A percentile compares a stretch with the other conserved stretches of the same genome.
Evolutionary conservation across 371 early-diverging fungal species (phyloP).

Genomic region (Mortierella sp.): DNA sequence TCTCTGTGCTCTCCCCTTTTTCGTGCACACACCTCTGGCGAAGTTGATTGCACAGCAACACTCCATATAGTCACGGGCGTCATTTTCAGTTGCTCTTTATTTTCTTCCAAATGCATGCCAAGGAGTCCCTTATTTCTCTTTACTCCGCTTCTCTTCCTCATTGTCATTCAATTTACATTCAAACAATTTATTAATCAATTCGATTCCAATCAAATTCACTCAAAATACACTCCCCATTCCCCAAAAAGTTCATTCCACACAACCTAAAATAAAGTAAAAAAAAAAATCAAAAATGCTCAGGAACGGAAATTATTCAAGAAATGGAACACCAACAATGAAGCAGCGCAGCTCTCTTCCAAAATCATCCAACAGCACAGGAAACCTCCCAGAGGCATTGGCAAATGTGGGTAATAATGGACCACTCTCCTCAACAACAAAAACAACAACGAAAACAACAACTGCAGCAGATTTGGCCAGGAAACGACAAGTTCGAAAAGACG

Average conservation of each 20-base stretch:
- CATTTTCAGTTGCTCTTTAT: not conserved
- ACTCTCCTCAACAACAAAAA: constrained; percentile 3
- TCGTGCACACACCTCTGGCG: not conserved
- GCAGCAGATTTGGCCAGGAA: constrained; percentile 45
- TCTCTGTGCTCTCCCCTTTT: not conserved
- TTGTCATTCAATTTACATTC: not conserved
- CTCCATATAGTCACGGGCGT: not conserved
- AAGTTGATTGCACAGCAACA: not conserved
- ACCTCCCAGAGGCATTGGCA: constrained; percentile 5
- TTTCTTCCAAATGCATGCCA: not conserved
- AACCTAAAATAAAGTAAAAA: not conserved
- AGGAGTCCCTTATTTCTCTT: not conserved
- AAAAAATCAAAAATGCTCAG: constrained; percentile 15
- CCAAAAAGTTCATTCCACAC: not conserved
- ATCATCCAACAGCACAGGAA: constrained; percentile 11
- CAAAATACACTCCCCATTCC: no score
- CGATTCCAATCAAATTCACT: not conserved
- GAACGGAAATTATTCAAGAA: constrained; percentile 29
- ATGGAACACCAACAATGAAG: constrained; percentile 21
- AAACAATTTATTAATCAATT: constrained; percentile 2
- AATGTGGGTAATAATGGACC: not conserved
- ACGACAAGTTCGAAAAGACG: constrained; percentile 53
- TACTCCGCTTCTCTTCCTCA: not conserved
- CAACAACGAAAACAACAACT: no score
- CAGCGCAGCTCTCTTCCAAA: constrained; percentile 11